A percentile compares a stretch with the other conserved stretches of the same genome.
Conservation (phyloP, 2,329 filamentous ascomycete species). For the Cladosporium sp. region DNA sequence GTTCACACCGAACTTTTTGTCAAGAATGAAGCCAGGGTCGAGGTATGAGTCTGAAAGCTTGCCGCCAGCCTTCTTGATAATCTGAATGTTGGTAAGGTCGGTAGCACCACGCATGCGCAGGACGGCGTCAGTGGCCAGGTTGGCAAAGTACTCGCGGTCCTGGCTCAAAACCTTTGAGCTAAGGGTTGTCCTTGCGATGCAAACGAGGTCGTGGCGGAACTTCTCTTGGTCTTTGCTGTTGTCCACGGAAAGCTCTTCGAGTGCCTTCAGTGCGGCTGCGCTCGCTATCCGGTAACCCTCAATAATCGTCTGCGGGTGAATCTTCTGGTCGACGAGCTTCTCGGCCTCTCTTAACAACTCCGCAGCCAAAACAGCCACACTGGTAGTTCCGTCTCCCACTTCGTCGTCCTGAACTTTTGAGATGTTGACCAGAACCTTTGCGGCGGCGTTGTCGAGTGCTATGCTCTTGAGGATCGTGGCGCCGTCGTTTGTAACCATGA, state of each 20-base stretch:
- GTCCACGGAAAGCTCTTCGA: conserved; percentile 84
- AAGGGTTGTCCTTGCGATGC: conserved; percentile 91
- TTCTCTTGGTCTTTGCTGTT: conserved; percentile 80
- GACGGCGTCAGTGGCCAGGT: conserved; percentile 87
- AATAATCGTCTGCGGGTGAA: conserved; percentile 98
- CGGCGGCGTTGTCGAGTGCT: conserved; percentile 95
- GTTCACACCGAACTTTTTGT: conserved; percentile 99
- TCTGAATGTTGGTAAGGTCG: conserved; percentile 96
- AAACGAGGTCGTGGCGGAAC: conserved; percentile 85
- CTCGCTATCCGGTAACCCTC: conserved; percentile 98
- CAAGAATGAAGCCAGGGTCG: conserved; percentile 96
- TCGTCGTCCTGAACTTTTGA: conserved; percentile 99
- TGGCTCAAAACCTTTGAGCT: conserved; percentile 97
- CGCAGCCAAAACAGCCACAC: conserved; percentile 92
- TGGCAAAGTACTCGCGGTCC: conserved; percentile 87
- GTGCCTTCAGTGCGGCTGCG: conserved; percentile 77
- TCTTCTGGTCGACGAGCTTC: conserved; percentile 96
- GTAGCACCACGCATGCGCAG: conserved; percentile 85
- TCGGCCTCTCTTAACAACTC: conserved; percentile 95
- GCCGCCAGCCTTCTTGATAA: conserved; percentile 98
- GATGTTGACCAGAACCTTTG: conserved; percentile 98
- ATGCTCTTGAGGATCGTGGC: conserved; percentile 98
- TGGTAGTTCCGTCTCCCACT: conserved; percentile 96
- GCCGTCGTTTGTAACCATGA: conserved; percentile 98
- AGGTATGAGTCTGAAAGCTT: conserved; percentile 98